phyloP scores from a whole-genome alignment of 495 filamentous ascomycete genomes.

The Neurospora sp. region DNA sequence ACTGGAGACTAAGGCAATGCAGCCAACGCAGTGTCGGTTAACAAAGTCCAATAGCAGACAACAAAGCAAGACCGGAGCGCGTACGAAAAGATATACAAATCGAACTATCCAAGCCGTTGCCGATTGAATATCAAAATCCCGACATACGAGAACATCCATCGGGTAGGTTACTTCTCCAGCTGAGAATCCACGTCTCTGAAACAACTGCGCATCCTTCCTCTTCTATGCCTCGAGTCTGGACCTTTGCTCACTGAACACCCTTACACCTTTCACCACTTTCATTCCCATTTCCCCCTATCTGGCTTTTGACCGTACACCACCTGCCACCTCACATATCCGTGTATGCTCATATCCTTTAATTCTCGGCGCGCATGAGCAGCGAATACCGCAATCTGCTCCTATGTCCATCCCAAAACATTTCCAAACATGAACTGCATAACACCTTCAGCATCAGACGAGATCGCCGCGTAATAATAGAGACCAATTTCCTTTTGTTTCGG shows the following conservation, averaged over 20 bases:
- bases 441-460: slow-evolving; percentile 33
- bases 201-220: background rate
- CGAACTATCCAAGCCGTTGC: background rate
- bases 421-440: slow-evolving; percentile 38
- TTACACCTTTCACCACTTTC: background rate
- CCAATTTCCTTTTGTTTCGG: slow-evolving; percentile 42
- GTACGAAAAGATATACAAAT: background rate
- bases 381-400: slow-evolving; percentile 43
- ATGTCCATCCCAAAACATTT: slow-evolving; percentile 42
- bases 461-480: slow-evolving; percentile 26
- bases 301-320: background rate
- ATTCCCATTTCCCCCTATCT: background rate
- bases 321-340: slow-evolving; percentile 14
- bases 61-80: background rate
- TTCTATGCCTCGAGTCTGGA: background rate
- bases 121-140: background rate
- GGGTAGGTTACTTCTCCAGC: background rate
- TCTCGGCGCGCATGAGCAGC: slow-evolving; percentile 45
- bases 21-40: background rate
- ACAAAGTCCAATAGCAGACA: background rate
- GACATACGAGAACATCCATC: background rate
- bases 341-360: slow-evolving; percentile 39
- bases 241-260: background rate
- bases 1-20: background rate
- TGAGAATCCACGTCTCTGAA: background rate